Conservation (phyloP, 2,329 filamentous ascomycete species). For the Pseudogymnoascus pannorum region DNA sequence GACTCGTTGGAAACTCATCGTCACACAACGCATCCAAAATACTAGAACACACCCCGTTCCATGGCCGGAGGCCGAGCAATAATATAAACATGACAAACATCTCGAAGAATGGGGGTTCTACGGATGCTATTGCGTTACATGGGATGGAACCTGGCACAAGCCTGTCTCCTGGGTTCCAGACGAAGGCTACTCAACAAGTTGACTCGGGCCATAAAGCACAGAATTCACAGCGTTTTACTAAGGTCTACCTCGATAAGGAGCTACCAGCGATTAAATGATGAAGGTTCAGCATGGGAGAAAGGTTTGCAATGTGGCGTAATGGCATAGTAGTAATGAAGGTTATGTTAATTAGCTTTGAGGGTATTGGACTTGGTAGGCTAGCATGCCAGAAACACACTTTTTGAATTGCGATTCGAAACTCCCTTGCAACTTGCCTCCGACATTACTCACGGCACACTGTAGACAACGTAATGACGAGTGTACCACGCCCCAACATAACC, state of each 20-base stretch:
- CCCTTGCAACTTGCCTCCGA: background rate
- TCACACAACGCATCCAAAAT: background rate
- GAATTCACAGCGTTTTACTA: background rate
- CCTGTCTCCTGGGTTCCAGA: background rate
- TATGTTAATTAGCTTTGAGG: background rate
- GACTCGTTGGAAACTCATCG: background rate
- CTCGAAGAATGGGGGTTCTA: background rate
- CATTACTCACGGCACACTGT: background rate
- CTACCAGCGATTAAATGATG: background rate
- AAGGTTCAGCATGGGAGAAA: too few relatives aligned
- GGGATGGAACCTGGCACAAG: background rate
- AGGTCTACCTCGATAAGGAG: conserved; percentile 1
- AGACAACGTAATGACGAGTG: background rate
- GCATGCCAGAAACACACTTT: background rate
- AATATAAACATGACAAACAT: background rate
- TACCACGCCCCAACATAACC: background rate
- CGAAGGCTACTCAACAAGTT: background rate
- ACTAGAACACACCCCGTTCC: background rate
- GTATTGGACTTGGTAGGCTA: background rate
- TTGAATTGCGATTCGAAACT: background rate
- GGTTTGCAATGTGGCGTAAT: background rate
- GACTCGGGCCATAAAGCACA: background rate
- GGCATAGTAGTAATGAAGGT: background rate
- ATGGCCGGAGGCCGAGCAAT: background rate
- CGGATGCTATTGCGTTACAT: background rate